Evolutionary conservation across 192 early-diverging fungal genomes (phyloP), one percentile per base, ranked within the genome.

Genomic region (Backusella psychrophila): DNA sequence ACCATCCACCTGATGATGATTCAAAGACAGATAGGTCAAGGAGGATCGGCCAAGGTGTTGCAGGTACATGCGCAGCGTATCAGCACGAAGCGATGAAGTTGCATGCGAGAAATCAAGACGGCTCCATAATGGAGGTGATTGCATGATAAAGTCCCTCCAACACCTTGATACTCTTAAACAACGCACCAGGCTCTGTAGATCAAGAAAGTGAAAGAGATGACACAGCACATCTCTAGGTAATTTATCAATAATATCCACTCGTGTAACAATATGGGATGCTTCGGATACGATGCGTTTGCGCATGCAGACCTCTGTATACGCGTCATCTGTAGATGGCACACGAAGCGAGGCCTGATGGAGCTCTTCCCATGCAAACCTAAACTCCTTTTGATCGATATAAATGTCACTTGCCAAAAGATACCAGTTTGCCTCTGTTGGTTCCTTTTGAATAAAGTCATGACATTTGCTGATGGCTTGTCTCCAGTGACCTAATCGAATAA

Each of bases 211-310:
- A 21, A 78, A 74, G 7, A 78, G 33, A 14, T 42, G 6, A 6
- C 17, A 42, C 6, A 69, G 9, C 2, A 78, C n/a, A 46, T 78
- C 77, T 33, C 52, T 52, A 4, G 77, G 71, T 33, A 78, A 66
- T 23, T 44, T 15, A 17, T 35, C 41, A 14, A 77, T 7, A 0
- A 77, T 36, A 35, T 77, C 76, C 6, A 23, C 41, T 0, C 46
- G 49, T n/a, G 33, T 41, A 11, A 35, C 38, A 0, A 5, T 14
- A n/a, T 29, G 59, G 12, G 41, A 26, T 31, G 71, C 65, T 46
- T 72, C 52, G 6, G 39, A 72, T 7, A 33, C 63, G 12, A 44
- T 66, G 5, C 53, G 26, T 35, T 67, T 65, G 35, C 49, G 53
- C 23, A 33, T 63, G 35, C 56, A 33, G 8, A 74, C 34, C 11